These are phyloP conservation scores for Suillus brevipes DNA, from an alignment of 768 basidiomycete genomes.

Conservation along the genomic window DNA sequence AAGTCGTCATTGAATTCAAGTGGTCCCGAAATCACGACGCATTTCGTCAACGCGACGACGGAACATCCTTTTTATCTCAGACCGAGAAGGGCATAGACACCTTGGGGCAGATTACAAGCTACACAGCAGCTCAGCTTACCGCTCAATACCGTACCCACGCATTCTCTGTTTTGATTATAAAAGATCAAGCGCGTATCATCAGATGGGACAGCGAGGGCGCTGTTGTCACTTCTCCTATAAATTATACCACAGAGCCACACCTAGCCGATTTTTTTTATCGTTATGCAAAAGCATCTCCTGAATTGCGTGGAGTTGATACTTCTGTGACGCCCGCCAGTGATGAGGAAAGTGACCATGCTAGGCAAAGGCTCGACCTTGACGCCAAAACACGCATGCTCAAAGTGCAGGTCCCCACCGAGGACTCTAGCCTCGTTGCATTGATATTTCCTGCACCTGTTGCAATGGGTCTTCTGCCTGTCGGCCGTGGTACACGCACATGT, in stretches of 20 bases:
- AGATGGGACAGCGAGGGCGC: constrained; percentile 37
- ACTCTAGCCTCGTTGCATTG: background rate
- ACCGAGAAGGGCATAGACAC: constrained; percentile 8
- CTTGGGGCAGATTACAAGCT: constrained; percentile 27
- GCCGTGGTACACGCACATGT: background rate
- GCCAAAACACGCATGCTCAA: background rate
- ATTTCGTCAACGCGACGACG: background rate
- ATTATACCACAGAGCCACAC: constrained; percentile 18
- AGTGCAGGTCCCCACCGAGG: background rate
- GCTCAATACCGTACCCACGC: constrained; percentile 31
- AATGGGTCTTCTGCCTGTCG: background rate
- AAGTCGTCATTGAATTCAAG: constrained; percentile 14
- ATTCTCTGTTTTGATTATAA: constrained; percentile 32
- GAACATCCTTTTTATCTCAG: background rate
- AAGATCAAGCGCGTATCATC: constrained; percentile 28
- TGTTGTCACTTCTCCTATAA: constrained; percentile 25
- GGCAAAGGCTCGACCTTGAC: constrained; percentile 3
- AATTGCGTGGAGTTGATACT: constrained; percentile 24
- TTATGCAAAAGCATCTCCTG: constrained; percentile 18
- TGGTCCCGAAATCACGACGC: background rate
- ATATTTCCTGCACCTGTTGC: background rate
- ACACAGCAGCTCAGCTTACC: constrained; percentile 22
- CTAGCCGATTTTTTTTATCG: constrained; percentile 26
- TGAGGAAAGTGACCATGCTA: background rate
- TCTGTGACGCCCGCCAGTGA: constrained; percentile 17